A percentile compares a stretch with the other conserved stretches of the same genome.
Evolutionary conservation across 805 yeast genomes (phyloP).

Genomic region (Saccharomycopsis selenospora): DNA sequence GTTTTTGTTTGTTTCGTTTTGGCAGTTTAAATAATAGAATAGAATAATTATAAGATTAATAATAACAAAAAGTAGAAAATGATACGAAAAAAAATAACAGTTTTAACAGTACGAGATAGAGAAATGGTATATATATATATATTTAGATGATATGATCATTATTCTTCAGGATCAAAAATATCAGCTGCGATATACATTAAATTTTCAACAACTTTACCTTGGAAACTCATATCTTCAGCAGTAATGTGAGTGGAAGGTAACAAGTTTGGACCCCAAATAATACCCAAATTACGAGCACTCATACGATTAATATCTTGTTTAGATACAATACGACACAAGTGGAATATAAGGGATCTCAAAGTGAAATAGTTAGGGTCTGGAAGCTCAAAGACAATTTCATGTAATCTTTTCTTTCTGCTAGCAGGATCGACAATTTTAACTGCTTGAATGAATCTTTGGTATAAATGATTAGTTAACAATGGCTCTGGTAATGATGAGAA

Average conservation of each 20-base stretch:
- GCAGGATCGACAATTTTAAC: slow-evolving; percentile 58
- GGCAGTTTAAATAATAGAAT: not conserved
- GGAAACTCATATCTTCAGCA: slow-evolving; percentile 66
- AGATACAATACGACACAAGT: slow-evolving; percentile 64
- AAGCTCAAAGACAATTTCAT: slow-evolving; percentile 77
- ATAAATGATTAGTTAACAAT: slow-evolving; percentile 57
- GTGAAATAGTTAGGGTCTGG: slow-evolving; percentile 97
- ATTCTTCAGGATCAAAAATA: slow-evolving; percentile 57
- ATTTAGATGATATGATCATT: not conserved
- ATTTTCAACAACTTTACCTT: slow-evolving; percentile 76
- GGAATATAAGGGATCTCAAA: slow-evolving; percentile 75
- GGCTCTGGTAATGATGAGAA: slow-evolving; percentile 86
- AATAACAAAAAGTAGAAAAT: too few relatives aligned
- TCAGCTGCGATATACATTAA: slow-evolving; percentile 77
- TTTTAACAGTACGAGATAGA: too few relatives aligned
- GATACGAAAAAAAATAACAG: too few relatives aligned
- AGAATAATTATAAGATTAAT: too few relatives aligned
- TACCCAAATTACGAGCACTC: slow-evolving; percentile 74
- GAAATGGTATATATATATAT: too few relatives aligned
- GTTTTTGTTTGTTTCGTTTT: not conserved
- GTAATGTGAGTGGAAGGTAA: slow-evolving; percentile 61
- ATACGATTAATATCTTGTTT: slow-evolving; percentile 64
- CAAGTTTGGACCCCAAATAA: slow-evolving; percentile 92
- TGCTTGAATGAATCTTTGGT: slow-evolving; percentile 57
- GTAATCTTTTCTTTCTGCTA: slow-evolving; percentile 65